A percentile compares a stretch with the other conserved stretches of the same genome.
phyloP scores from a whole-genome alignment of 345 rosid genomes.

The Linum tenue region DNA sequence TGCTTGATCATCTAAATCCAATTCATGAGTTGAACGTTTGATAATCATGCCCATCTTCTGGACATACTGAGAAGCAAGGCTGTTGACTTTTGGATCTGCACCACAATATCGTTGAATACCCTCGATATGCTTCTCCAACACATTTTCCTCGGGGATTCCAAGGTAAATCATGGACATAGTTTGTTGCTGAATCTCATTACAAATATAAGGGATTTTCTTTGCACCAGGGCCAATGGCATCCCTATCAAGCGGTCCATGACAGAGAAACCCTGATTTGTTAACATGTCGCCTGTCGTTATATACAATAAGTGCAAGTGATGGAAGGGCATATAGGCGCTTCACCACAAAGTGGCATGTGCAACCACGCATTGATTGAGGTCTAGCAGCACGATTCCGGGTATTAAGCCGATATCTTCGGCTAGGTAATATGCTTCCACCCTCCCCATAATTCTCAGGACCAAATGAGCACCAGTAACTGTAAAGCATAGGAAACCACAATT shows the following conservation, averaged over 20 bases:
- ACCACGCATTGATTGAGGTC: slow-evolving; percentile 98
- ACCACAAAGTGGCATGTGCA: slow-evolving; percentile 83
- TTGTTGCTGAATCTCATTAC: slow-evolving; percentile 74
- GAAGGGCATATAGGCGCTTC: slow-evolving; percentile 70
- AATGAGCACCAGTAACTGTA: slow-evolving; percentile 90
- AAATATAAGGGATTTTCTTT: slow-evolving; percentile 77
- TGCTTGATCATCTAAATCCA: slow-evolving; percentile 87
- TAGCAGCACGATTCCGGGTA: slow-evolving; percentile 73
- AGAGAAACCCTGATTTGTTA: slow-evolving; percentile 73
- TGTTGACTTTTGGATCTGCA: slow-evolving; percentile 50
- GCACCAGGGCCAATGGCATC: slow-evolving; percentile 98
- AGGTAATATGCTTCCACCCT: slow-evolving; percentile 81
- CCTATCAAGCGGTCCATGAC: slow-evolving; percentile 91
- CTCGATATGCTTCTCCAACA: slow-evolving; percentile 88
- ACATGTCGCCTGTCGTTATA: slow-evolving; percentile 78
- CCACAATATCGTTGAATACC: slow-evolving; percentile 85
- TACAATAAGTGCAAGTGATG: slow-evolving; percentile 63
- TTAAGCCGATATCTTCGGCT: slow-evolving; percentile 80
- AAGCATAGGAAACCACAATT: not conserved
- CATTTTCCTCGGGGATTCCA: slow-evolving; percentile 89
- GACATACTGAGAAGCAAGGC: slow-evolving; percentile 82
- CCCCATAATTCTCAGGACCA: slow-evolving; percentile 97
- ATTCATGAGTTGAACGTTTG: slow-evolving; percentile 72
- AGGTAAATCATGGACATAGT: slow-evolving; percentile 94
- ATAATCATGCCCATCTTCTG: slow-evolving; percentile 91